Evolutionary conservation across 2,329 filamentous ascomycete genomes (phyloP).

Genomic region (Claviceps lovelessii): DNA sequence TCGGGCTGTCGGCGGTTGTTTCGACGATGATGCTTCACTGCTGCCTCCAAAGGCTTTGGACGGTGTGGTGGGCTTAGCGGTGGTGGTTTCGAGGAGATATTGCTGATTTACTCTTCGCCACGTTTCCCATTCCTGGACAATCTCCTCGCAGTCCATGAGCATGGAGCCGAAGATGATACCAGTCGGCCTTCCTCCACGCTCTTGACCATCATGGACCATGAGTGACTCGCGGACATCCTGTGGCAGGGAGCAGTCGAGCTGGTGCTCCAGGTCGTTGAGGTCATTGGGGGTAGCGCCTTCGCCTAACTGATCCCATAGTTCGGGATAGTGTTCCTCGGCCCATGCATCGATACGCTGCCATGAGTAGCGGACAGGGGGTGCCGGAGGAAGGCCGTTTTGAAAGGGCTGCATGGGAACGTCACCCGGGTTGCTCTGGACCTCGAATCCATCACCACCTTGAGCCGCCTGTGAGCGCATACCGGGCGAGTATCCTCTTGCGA

Average conservation of each 20-base stretch:
- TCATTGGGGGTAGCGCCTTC: conserved; percentile 89
- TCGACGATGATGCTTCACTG: conserved; percentile 54
- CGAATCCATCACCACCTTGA: conserved; percentile 50
- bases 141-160: conserved; percentile 95
- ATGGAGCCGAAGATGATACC: conserved; percentile 89
- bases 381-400: conserved; percentile 75
- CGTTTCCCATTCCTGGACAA: conserved; percentile 93
- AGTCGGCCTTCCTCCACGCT: conserved; percentile 78
- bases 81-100: conserved; percentile 52
- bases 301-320: conserved; percentile 84
- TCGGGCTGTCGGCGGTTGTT: conserved; percentile 18
- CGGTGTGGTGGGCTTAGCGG: conserved; percentile 46
- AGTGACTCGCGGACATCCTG: conserved; percentile 88
- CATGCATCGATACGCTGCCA: conserved; percentile 91
- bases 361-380: conserved; percentile 75
- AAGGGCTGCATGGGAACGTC: conserved; percentile 97
- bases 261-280: conserved; percentile 90
- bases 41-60: conserved; percentile 58
- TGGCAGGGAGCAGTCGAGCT: conserved; percentile 85
- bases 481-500: conserved; percentile 68
- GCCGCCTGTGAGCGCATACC: conserved; percentile 71
- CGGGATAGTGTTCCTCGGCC: conserved; percentile 89
- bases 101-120: conserved; percentile 91
- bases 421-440: conserved; percentile 54
- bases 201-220: conserved; percentile 88